Conservation (phyloP, 106 monocot species). For the Cymbidium sinense region DNA sequence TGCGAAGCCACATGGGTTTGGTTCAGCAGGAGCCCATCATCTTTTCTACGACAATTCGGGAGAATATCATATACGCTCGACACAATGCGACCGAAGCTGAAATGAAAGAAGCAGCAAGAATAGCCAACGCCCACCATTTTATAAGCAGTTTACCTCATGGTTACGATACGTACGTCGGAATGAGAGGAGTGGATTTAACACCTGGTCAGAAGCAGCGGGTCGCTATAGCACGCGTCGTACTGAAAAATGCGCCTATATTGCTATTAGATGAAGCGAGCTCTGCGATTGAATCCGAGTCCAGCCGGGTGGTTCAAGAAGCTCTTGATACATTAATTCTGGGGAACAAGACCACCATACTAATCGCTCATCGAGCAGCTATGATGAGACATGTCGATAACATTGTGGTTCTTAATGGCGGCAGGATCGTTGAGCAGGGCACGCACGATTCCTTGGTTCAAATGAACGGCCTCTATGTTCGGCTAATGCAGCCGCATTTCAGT, state of each 20-base stretch:
- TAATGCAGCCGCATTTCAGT: conserved; percentile 96
- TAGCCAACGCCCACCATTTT: conserved; percentile 99
- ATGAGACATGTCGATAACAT: conserved; percentile 98
- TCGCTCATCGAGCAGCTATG: conserved; percentile 93
- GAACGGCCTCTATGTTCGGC: conserved; percentile 88
- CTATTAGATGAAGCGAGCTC: conserved; percentile 97
- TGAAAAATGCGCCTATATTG: conserved; percentile 98
- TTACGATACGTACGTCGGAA: conserved; percentile 93
- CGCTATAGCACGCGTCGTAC: conserved; percentile 87
- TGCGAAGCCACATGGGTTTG: conserved; percentile 91
- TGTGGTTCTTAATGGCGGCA: conserved; percentile 92
- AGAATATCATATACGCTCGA: conserved; percentile 95
- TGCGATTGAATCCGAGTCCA: conserved; percentile 89
- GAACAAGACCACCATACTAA: conserved; percentile 91
- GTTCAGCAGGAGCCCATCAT: conserved; percentile 96
- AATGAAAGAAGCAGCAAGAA: conserved; percentile 95
- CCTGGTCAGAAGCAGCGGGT: conserved; percentile 95
- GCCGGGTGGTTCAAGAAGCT: conserved; percentile 93
- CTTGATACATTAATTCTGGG: conserved; percentile 93
- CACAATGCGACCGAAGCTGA: conserved; percentile 96
- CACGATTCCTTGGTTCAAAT: conserved; percentile 78
- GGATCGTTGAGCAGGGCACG: conserved; percentile 87
- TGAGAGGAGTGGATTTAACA: conserved; percentile 94
- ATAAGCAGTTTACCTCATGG: conserved; percentile 98
- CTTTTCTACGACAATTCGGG: conserved; percentile 93